These are phyloP conservation scores for Solanum tarijense DNA, from an alignment of 257 asterid genomes.

Conservation along the genomic window DNA sequence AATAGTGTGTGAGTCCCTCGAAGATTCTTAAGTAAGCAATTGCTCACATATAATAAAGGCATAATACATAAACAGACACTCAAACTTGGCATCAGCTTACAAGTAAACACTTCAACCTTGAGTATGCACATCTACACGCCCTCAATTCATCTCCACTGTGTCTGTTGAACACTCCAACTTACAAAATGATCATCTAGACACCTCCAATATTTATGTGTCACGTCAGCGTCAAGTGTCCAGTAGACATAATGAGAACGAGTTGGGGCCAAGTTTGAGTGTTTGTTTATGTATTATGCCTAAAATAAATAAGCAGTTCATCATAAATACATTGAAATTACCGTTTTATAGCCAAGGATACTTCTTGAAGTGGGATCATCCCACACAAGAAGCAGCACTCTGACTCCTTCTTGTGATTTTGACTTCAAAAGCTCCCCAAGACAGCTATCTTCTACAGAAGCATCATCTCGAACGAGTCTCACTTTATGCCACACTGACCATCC, in stretches of 20 bases:
- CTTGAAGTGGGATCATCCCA: constrained; percentile 99
- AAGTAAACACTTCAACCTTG: background rate
- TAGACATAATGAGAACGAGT: background rate
- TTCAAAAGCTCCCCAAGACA: constrained; percentile 84
- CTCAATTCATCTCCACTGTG: too few species aligned
- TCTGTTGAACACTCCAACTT: background rate
- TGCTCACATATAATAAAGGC: background rate
- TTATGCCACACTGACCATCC: constrained; percentile 99
- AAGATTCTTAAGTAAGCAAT: background rate
- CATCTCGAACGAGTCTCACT: constrained; percentile 83
- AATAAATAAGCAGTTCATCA: background rate
- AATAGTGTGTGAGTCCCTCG: background rate
- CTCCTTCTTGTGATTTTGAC: constrained; percentile 96
- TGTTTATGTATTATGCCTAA: background rate
- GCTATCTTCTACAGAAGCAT: constrained; percentile 32
- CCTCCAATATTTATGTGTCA: background rate
- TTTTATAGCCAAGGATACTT: constrained; percentile 84
- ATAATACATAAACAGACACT: background rate
- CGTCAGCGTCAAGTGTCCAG: background rate
- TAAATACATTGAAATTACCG: constrained; percentile 30
- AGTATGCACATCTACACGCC: background rate
- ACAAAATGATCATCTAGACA: background rate
- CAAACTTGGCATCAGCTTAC: background rate
- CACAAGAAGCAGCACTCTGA: constrained; percentile 84
- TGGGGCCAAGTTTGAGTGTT: background rate